Evolutionary conservation across 495 filamentous ascomycete species (phyloP).

Genomic region (Xylaria telfairii): DNA sequence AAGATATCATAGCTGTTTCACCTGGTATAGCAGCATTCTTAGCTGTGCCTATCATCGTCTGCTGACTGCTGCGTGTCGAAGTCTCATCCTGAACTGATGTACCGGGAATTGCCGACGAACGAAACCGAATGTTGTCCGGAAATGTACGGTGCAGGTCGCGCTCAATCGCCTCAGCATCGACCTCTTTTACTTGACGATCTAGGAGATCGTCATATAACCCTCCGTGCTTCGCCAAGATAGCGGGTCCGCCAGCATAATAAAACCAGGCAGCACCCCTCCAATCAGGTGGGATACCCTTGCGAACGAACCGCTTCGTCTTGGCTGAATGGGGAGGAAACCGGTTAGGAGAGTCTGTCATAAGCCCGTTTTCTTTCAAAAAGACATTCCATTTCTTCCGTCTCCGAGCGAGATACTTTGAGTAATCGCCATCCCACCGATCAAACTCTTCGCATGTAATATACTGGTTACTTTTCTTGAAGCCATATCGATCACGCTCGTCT

Average conservation of each 20-base stretch:
- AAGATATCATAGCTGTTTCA: slow-evolving; percentile 79
- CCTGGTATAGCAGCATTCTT: slow-evolving; percentile 43
- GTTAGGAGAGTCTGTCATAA: slow-evolving; percentile 72
- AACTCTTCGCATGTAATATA: slow-evolving; percentile 79
- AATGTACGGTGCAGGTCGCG: slow-evolving; percentile 95
- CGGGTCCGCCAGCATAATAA: slow-evolving; percentile 91
- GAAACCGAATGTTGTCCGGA: slow-evolving; percentile 89
- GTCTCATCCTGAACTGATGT: slow-evolving; percentile 1
- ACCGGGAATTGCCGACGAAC: slow-evolving; percentile 18
- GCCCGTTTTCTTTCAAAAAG: slow-evolving; percentile 75
- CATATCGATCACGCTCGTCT: slow-evolving; percentile 76
- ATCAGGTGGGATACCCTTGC: slow-evolving; percentile 95
- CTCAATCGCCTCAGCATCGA: slow-evolving; percentile 91
- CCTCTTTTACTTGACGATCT: slow-evolving; percentile 62
- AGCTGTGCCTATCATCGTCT: slow-evolving; percentile 30
- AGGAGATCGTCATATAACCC: slow-evolving; percentile 78
- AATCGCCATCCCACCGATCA: slow-evolving; percentile 77
- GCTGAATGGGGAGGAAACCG: slow-evolving; percentile 79
- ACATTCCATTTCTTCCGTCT: slow-evolving; percentile 81
- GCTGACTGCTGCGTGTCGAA: slow-evolving; percentile 40
- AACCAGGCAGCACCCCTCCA: slow-evolving; percentile 96
- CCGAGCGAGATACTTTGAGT: slow-evolving; percentile 70
- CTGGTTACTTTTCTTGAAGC: slow-evolving; percentile 87
- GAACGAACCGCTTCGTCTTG: slow-evolving; percentile 86
- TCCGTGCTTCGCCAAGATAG: slow-evolving; percentile 71